These are phyloP conservation scores for Gyromitra esculenta DNA, from an alignment of 2,329 filamentous ascomycete genomes.

Conservation along the genomic window DNA sequence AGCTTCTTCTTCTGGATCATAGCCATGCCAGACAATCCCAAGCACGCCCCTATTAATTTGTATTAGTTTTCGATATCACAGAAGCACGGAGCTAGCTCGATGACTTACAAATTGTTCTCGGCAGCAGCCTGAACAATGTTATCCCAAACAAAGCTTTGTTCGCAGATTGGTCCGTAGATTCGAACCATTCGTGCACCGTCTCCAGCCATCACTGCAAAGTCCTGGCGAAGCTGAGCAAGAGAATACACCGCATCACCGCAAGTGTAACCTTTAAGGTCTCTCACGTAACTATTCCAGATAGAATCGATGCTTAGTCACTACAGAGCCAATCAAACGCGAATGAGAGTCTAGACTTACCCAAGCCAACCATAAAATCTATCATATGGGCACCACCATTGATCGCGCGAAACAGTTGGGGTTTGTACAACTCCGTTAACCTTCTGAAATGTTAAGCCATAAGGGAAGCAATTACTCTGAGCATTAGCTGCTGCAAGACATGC, in stretches of 20 bases:
- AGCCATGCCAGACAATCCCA: constrained; percentile 44
- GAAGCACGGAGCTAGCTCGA: not conserved
- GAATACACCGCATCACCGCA: constrained; percentile 30
- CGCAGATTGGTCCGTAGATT: constrained; percentile 41
- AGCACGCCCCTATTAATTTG: constrained; percentile 27
- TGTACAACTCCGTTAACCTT: not conserved
- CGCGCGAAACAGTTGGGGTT: constrained; percentile 2
- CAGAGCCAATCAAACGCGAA: too few species aligned
- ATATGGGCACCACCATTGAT: constrained; percentile 37
- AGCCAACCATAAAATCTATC: constrained; percentile 35
- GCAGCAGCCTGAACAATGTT: constrained; percentile 46
- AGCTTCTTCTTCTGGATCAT: constrained; percentile 16
- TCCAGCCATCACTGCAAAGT: constrained; percentile 19
- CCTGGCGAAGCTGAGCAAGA: constrained; percentile 17
- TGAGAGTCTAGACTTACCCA: constrained; percentile 14
- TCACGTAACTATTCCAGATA: constrained; percentile 24
- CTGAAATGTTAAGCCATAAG: constrained; percentile 10
- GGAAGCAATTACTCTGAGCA: constrained; percentile 37
- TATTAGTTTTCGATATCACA: not conserved
- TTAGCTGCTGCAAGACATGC: constrained; percentile 14
- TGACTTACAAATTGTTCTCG: constrained; percentile 41
- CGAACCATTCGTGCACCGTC: constrained; percentile 29
- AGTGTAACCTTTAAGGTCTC: constrained; percentile 27
- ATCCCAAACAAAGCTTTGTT: constrained; percentile 32
- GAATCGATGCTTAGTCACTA: not conserved